These are phyloP conservation scores for Suhomyces sp. DNA, from an alignment of 805 yeast genomes.

Conservation along the genomic window DNA sequence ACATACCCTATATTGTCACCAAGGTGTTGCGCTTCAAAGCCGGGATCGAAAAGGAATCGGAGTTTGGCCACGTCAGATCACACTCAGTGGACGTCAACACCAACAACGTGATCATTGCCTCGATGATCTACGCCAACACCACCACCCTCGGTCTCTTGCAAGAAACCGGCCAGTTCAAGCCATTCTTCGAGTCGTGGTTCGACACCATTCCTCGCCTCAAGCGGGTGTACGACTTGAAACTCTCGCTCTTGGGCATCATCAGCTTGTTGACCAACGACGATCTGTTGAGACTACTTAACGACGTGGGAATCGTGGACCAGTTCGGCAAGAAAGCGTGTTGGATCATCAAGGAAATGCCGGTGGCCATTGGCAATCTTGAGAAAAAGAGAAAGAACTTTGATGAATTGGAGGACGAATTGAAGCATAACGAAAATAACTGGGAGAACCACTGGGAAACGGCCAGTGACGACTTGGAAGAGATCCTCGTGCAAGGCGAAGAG, in stretches of 20 bases:
- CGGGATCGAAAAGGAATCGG: constrained; percentile 24
- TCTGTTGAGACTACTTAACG: constrained; percentile 9
- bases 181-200: constrained; percentile 69
- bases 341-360: constrained; percentile 62
- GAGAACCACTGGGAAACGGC: constrained; percentile 25
- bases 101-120: constrained; percentile 61
- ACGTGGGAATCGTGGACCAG: constrained; percentile 22
- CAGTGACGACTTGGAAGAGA: constrained; percentile 13
- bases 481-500: constrained; percentile 12
- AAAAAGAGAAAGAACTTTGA: constrained; percentile 57
- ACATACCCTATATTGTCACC: constrained; percentile 45
- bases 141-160: constrained; percentile 51
- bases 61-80: constrained; percentile 21
- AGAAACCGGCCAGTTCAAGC: constrained; percentile 37
- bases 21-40: constrained; percentile 40
- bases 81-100: constrained; percentile 46
- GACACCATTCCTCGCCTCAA: constrained; percentile 49
- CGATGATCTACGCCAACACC: constrained; percentile 58
- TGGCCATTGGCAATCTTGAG: constrained; percentile 64
- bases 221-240: constrained; percentile 78
- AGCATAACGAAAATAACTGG: constrained; percentile 16
- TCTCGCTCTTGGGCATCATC: constrained; percentile 67
- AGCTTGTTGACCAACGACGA: constrained; percentile 34
- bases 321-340: constrained; percentile 51
- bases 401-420: constrained; percentile 20